Evolutionary conservation across 2,329 filamentous ascomycete genomes (phyloP).

Genomic region (Delphinella strobiligena): DNA sequence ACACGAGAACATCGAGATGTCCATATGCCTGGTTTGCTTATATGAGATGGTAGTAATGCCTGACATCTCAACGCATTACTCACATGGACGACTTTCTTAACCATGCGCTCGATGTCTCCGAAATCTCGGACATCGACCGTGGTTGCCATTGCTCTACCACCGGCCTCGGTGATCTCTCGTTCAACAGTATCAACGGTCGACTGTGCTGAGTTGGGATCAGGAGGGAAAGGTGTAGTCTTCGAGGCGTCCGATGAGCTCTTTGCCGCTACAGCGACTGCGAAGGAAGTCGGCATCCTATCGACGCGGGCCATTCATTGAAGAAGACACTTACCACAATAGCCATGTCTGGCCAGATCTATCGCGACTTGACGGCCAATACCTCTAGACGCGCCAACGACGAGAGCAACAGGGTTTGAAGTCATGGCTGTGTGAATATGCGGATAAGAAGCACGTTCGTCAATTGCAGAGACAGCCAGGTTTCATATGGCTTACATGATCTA

Average conservation of each 20-base stretch:
- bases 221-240: constrained; percentile 49
- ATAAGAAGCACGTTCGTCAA: no score
- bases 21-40: constrained; percentile 45
- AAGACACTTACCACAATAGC: constrained; percentile 50
- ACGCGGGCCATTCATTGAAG: no score
- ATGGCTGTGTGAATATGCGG: not conserved
- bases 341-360: constrained; percentile 59
- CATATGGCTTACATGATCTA: no score
- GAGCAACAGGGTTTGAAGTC: constrained; percentile 11
- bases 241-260: constrained; percentile 59
- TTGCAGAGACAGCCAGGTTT: no score
- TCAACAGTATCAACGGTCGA: constrained; percentile 74
- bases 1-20: constrained; percentile 61
- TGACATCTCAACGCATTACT: not conserved
- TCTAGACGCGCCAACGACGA: constrained; percentile 43
- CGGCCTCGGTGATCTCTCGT: constrained; percentile 56
- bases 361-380: constrained; percentile 75
- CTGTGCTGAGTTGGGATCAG: constrained; percentile 59
- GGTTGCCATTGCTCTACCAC: constrained; percentile 53
- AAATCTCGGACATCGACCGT: constrained; percentile 57
- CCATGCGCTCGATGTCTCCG: constrained; percentile 47
- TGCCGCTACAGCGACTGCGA: constrained; percentile 64
- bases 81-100: constrained; percentile 44
- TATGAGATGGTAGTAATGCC: not conserved
- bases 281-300: no score